Evolutionary conservation across 73 alveolate species (phyloP).

Genomic region (Paramecium pentaurelia): DNA sequence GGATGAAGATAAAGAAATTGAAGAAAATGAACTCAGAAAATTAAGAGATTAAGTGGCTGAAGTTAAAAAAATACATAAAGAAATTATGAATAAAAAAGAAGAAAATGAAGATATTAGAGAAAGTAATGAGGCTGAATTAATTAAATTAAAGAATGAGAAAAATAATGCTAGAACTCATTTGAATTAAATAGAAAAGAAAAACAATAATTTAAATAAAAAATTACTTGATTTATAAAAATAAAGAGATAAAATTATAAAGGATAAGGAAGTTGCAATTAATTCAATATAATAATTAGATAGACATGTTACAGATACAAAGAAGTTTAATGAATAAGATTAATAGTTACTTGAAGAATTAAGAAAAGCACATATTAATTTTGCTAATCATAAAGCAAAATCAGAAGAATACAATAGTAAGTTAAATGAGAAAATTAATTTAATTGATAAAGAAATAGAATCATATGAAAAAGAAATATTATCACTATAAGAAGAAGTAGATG

Average conservation of each 20-base stretch:
- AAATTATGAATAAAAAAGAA: background rate
- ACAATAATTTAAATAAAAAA: constrained; percentile 52
- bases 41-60: constrained; percentile 53
- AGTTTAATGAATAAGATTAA: constrained; percentile 75
- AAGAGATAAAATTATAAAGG: constrained; percentile 64
- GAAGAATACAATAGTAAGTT: constrained; percentile 68
- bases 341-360: constrained; percentile 74
- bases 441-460: constrained; percentile 65
- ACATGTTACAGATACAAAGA: constrained; percentile 66
- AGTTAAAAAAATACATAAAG: constrained; percentile 40
- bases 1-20: constrained; percentile 59
- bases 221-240: constrained; percentile 62
- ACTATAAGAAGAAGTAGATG: constrained; percentile 70
- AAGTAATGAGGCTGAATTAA: constrained; percentile 6
- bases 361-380: constrained; percentile 80
- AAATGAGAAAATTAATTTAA: constrained; percentile 62
- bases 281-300: constrained; percentile 33
- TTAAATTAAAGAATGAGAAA: constrained; percentile 26
- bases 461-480: constrained; percentile 63
- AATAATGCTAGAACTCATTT: constrained; percentile 28
- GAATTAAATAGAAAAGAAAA: constrained; percentile 48
- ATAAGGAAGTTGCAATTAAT: constrained; percentile 67
- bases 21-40: background rate
- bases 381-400: constrained; percentile 69
- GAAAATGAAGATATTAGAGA: constrained; percentile 49